Percentiles rank a stretch among this genome's conserved stretches.
phyloP scores from a whole-genome alignment of 139 green algal species.

The Eudorina sp. region DNA sequence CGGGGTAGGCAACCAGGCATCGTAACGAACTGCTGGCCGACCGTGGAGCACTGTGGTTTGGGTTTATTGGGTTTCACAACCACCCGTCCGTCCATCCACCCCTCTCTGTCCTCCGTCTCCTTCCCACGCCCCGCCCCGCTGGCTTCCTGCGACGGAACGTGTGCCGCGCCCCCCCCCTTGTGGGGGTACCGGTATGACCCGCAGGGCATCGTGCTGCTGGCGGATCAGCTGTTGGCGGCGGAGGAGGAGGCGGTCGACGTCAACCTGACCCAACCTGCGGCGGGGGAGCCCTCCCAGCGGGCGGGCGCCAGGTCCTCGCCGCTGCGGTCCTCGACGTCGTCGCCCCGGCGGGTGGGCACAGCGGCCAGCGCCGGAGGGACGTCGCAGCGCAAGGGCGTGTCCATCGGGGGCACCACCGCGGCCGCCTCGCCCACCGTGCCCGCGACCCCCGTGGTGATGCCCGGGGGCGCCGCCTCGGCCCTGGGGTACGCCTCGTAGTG shows the following conservation, averaged over 20 bases:
- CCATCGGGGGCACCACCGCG: background rate
- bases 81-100: too few species aligned
- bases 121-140: too few species aligned
- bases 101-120: too few species aligned
- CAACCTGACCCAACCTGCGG: background rate
- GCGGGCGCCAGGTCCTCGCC: background rate
- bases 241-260: background rate
- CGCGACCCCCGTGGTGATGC: background rate
- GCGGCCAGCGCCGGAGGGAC: background rate
- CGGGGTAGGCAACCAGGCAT: too few species aligned
- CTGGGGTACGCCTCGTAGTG: slow-evolving; percentile 16
- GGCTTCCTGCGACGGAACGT: too few species aligned
- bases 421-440: background rate
- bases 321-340: background rate
- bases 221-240: background rate
- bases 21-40: too few species aligned
- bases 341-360: background rate
- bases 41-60: too few species aligned
- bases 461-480: slow-evolving; percentile 14
- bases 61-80: too few species aligned
- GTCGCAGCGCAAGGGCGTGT: background rate
- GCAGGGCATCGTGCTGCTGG: slow-evolving; percentile 33
- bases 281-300: background rate
- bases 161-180: too few species aligned
- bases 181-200: too few species aligned